A percentile compares a stretch with the other conserved stretches of the same genome.
These are phyloP conservation scores for Trypanosoma vivax DNA, from an alignment of 208 protist species.

Conservation along the genomic window DNA sequence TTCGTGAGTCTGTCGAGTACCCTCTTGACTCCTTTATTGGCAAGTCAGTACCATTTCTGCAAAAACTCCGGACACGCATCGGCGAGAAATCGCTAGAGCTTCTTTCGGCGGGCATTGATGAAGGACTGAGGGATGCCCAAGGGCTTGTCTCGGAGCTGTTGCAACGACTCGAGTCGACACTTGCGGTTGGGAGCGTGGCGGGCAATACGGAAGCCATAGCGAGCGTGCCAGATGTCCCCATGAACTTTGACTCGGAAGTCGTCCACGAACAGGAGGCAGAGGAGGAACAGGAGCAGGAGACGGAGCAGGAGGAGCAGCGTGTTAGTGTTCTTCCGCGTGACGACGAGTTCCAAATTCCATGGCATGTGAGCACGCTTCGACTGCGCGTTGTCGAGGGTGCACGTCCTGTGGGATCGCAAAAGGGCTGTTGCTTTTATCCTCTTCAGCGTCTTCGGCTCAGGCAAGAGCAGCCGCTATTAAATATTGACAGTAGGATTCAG, in stretches of 20 bases:
- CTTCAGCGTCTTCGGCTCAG: constrained; percentile 55
- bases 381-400: constrained; percentile 16
- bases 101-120: constrained; percentile 23
- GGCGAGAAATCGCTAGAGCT: constrained; percentile 28
- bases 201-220: constrained; percentile 3
- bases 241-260: constrained; percentile 73
- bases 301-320: constrained; percentile 72
- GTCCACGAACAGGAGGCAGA: constrained; percentile 86
- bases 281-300: constrained; percentile 82
- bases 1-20: constrained; percentile 67
- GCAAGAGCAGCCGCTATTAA: constrained; percentile 36
- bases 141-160: constrained; percentile 30
- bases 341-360: constrained; percentile 83
- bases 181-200: constrained; percentile 17
- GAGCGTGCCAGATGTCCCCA: constrained; percentile 21
- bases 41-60: constrained; percentile 33
- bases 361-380: constrained; percentile 49
- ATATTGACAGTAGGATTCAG: constrained; percentile 51
- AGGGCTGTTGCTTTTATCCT: constrained; percentile 54
- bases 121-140: constrained; percentile 9
- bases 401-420: constrained; percentile 4
- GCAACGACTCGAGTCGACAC: constrained; percentile 25
- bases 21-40: constrained; percentile 32
- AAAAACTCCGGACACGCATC: constrained; percentile 48
- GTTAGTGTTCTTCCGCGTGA: constrained; percentile 72